These are phyloP conservation scores for Cyclotella atomus DNA, from an alignment of 108 stramenopile genomes.

Conservation along the genomic window DNA sequence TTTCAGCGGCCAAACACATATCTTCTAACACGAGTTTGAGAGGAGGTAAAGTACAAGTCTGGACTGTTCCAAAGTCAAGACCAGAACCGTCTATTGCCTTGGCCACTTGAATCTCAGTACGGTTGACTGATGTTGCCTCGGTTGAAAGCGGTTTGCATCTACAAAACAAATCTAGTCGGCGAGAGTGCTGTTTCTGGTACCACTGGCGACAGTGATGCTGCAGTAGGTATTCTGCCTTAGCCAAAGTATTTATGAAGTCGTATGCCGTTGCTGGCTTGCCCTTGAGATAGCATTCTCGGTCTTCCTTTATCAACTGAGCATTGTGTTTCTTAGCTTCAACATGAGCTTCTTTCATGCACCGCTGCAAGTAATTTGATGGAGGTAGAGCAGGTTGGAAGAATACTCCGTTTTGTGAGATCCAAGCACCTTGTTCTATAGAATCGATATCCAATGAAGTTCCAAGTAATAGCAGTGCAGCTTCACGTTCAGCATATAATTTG, in stretches of 20 bases:
- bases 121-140: conserved; percentile 57
- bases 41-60: conserved; percentile 64
- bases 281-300: background rate
- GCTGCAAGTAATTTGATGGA: conserved; percentile 43
- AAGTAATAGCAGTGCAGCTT: conserved; percentile 69
- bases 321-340: conserved; percentile 25
- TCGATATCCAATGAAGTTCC: conserved; percentile 43
- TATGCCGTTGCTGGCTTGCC: conserved; percentile 15
- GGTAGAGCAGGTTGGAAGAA: conserved; percentile 64
- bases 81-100: conserved; percentile 35
- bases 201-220: conserved; percentile 70
- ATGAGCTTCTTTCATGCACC: conserved; percentile 45
- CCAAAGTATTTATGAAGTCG: conserved; percentile 39
- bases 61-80: conserved; percentile 42
- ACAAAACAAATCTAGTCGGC: conserved; percentile 62
- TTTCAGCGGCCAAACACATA: too few species aligned
- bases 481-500: conserved; percentile 83
- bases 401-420: conserved; percentile 56
- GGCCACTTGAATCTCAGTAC: conserved; percentile 64
- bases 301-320: conserved; percentile 8
- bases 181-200: conserved; percentile 53
- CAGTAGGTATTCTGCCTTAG: conserved; percentile 68
- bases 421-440: conserved; percentile 71
- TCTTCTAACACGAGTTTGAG: conserved; percentile 78
- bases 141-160: conserved; percentile 78